These are phyloP conservation scores for Cupressus sempervirens DNA, from an alignment of 75 land plant genomes.

Conservation along the genomic window DNA sequence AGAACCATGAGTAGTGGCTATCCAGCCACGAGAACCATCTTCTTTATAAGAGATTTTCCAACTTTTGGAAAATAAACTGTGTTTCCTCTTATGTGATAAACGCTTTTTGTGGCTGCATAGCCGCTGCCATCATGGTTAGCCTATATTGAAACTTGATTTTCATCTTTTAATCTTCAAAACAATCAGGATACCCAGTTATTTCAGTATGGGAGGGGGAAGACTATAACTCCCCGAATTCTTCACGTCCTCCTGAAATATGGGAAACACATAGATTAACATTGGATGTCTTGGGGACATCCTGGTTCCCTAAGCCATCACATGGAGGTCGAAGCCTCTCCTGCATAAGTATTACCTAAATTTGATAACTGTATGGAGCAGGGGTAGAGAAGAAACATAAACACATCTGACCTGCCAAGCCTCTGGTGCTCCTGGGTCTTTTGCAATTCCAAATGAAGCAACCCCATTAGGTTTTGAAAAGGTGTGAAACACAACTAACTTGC, in stretches of 20 bases:
- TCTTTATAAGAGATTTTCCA: too few relatives aligned
- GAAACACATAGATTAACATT: too few relatives aligned
- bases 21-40: too few relatives aligned
- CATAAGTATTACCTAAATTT: background rate
- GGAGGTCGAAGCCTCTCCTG: too few relatives aligned
- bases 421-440: background rate
- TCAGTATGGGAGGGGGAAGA: background rate
- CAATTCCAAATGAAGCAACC: background rate
- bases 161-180: background rate
- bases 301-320: too few relatives aligned
- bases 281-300: too few relatives aligned
- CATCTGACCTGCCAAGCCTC: background rate
- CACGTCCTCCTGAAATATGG: background rate
- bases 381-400: background rate
- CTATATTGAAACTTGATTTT: background rate
- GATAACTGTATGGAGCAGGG: background rate
- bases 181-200: background rate
- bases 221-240: background rate
- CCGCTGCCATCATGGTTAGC: too few relatives aligned
- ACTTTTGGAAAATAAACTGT: too few relatives aligned
- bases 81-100: too few relatives aligned
- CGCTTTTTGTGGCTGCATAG: too few relatives aligned
- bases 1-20: too few relatives aligned
- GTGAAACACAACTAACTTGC: background rate
- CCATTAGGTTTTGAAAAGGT: background rate